These are phyloP conservation scores for Gymnopus androsaceus DNA, from an alignment of 1,284 basidiomycete genomes.

Conservation along the genomic window DNA sequence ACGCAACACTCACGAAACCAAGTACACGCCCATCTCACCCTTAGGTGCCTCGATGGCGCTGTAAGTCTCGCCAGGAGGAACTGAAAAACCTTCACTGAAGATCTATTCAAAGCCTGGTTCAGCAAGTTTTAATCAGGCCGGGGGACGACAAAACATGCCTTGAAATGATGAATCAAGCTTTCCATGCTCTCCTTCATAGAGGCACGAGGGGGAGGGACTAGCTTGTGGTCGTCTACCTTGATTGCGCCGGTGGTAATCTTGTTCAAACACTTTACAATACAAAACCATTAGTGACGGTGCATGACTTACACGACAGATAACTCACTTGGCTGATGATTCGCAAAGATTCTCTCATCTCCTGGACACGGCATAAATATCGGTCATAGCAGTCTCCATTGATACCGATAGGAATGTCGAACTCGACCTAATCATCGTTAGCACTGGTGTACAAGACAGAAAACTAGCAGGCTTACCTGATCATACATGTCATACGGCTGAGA, in stretches of 20 bases:
- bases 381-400: slow-evolving; percentile 98
- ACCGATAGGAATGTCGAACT: slow-evolving; percentile 96
- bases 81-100: slow-evolving; percentile 96
- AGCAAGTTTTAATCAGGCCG: slow-evolving; percentile 7
- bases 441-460: not conserved
- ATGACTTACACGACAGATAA: not conserved
- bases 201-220: slow-evolving; percentile 94
- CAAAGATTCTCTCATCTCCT: slow-evolving; percentile 96
- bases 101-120: slow-evolving; percentile 49
- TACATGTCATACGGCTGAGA: slow-evolving; percentile 96
- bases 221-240: slow-evolving; percentile 98
- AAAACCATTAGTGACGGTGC: not conserved
- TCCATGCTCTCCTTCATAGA: slow-evolving; percentile 99
- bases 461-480: slow-evolving; percentile 64
- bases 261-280: slow-evolving; percentile 76
- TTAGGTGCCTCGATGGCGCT: slow-evolving; percentile 98
- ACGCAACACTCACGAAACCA: slow-evolving; percentile 71
- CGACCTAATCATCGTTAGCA: slow-evolving; percentile 58
- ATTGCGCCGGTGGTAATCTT: slow-evolving; percentile 94
- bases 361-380: slow-evolving; percentile 94
- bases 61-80: slow-evolving; percentile 98
- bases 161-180: slow-evolving; percentile 97
- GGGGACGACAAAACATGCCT: slow-evolving; percentile 46
- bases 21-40: slow-evolving; percentile 97
- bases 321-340: slow-evolving; percentile 82